Evolutionary conservation across 495 filamentous ascomycete species (phyloP).

Genomic region (Hypomontagnella monticulosa): DNA sequence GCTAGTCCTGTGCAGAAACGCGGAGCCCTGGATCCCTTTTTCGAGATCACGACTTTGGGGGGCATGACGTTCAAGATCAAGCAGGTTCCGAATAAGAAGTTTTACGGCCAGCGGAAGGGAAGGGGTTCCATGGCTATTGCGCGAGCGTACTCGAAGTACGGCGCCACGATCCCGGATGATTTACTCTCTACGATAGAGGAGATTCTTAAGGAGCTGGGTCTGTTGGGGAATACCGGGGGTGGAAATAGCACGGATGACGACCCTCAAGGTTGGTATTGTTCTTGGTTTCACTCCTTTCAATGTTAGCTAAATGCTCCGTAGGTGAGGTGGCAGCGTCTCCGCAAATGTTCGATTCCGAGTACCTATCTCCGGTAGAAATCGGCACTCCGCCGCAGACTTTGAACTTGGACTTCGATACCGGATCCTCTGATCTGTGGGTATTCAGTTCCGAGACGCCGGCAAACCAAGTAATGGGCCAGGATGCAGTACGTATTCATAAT

Average conservation of each 20-base stretch:
- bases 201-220: conserved; percentile 47
- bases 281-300: background rate
- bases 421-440: conserved; percentile 78
- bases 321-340: conserved; percentile 54
- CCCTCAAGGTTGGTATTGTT: conserved; percentile 34
- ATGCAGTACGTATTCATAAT: conserved; percentile 15
- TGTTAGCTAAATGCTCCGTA: conserved; percentile 27
- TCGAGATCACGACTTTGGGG: conserved; percentile 48
- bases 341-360: conserved; percentile 70
- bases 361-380: conserved; percentile 72
- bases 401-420: conserved; percentile 79
- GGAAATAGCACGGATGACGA: conserved; percentile 26
- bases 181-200: conserved; percentile 43
- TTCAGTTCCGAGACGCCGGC: conserved; percentile 57
- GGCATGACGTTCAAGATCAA: conserved; percentile 53
- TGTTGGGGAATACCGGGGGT: conserved; percentile 33
- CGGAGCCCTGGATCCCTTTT: conserved; percentile 15
- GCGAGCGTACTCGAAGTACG: conserved; percentile 55
- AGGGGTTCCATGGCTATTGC: conserved; percentile 55
- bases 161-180: conserved; percentile 45
- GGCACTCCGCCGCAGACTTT: conserved; percentile 77
- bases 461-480: conserved; percentile 61
- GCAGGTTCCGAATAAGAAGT: conserved; percentile 54
- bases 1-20: conserved; percentile 39
- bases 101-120: conserved; percentile 41